Base-by-base conservation (phyloP, 352 stramenopile genomes). In the Pythium utonaiense region DNA sequence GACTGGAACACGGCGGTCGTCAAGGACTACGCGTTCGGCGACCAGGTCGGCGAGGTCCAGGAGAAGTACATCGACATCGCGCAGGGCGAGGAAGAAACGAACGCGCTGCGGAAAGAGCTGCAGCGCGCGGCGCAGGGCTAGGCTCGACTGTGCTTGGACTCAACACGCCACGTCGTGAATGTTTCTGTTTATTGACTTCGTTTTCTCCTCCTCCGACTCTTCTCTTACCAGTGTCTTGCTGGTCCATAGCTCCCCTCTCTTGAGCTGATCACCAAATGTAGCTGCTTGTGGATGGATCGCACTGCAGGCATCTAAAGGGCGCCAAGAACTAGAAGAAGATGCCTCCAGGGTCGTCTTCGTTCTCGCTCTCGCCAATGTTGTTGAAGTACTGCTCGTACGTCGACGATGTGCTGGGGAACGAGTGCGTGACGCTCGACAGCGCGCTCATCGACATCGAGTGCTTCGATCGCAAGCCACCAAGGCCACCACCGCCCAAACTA, bases 341-440 rank as follows among this genome's bases (percentile, higher is more conserved):
- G 25, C 85, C 85, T 36, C 80, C 84, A 63, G 86, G 73, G 64
- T 94, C 84, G 65, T 92, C 84, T 41, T 66, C 83, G 66, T 75
- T 81, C 62, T 95, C 83, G 64, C 75, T 81, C 62, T 93, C 84
- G 60, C 89, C 78, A 61, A 95, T 88, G 70, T 93, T 91, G 71
- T 78, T 93, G 41, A 95, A 85, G 59, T 95, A 95, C 55, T 93
- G 83, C 64, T 93, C 85, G 63, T 93, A 95, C 12, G 85, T 93
- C 25, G 83, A 84, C 31, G 83, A 91, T 33, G 83, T 90, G 21
- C 77, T 71, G 27, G 83, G 71, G 38, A 86, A 65, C 45, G 75
- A 75, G 30, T 77, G 84, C 6, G 70, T 74, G 16, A 73, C 79
- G 19, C 67, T 85, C 33, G 85, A 91, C 30, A 95, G 69, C 48